A percentile compares a stretch with the other conserved stretches of the same genome.
These are phyloP conservation scores for Torulaspora delbrueckii DNA, from an alignment of 805 yeast genomes.

Conservation along the genomic window DNA sequence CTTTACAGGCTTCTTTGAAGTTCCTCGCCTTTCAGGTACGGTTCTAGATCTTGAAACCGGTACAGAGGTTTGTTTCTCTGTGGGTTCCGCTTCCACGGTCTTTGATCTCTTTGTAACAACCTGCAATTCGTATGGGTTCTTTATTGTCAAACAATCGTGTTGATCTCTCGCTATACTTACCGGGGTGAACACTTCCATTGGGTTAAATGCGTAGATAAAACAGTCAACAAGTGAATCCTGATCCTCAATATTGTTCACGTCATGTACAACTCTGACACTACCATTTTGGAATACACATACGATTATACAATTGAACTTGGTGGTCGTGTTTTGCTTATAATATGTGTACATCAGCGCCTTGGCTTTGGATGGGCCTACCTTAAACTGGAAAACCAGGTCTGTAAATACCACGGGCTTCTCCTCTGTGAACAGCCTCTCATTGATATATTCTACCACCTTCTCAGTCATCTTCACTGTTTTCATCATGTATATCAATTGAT, in stretches of 20 bases:
- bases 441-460: conserved; percentile 16
- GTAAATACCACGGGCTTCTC: conserved; percentile 29
- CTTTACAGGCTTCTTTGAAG: conserved; percentile 10
- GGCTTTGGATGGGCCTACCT: conserved; percentile 26
- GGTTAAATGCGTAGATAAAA: conserved; percentile 35
- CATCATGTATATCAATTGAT: neutral
- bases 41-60: conserved; percentile 17
- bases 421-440: conserved; percentile 25
- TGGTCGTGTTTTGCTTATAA: conserved; percentile 22
- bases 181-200: conserved; percentile 28
- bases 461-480: conserved; percentile 1
- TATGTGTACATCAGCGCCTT: conserved; percentile 29
- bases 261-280: conserved; percentile 21
- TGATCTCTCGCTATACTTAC: conserved; percentile 18
- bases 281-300: conserved; percentile 22
- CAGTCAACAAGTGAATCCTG: conserved; percentile 24
- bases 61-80: conserved; percentile 8
- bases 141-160: conserved; percentile 15
- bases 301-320: conserved; percentile 29
- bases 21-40: conserved; percentile 10
- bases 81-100: conserved; percentile 12
- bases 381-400: conserved; percentile 25
- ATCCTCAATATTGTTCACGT: conserved; percentile 16
- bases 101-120: conserved; percentile 10
- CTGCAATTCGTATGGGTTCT: conserved; percentile 18